phyloP scores from a whole-genome alignment of 2,329 filamentous ascomycete species.

The Paraconiothyrium brasiliense region DNA sequence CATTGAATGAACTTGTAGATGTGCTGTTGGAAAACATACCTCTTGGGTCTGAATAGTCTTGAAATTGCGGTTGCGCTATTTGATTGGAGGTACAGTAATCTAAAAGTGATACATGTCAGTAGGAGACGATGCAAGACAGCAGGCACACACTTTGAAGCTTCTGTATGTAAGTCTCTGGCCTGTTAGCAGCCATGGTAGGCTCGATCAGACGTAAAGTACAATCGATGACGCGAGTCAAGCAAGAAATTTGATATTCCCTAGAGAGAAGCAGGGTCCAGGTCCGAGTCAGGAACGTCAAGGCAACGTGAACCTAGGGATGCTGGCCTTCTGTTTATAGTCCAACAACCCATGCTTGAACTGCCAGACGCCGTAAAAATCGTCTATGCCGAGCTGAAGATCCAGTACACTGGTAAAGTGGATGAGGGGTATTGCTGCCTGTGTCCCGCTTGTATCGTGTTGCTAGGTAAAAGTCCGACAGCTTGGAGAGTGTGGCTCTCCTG shows the following conservation, averaged over 20 bases:
- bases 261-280: slow-evolving; percentile 26
- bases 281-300: slow-evolving; percentile 33
- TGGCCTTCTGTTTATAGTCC: slow-evolving; percentile 44
- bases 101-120: slow-evolving; percentile 22
- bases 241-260: background rate
- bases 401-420: slow-evolving; percentile 23
- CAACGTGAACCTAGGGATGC: slow-evolving; percentile 32
- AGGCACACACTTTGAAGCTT: slow-evolving; percentile 43
- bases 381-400: slow-evolving; percentile 34
- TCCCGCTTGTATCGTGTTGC: slow-evolving; percentile 5
- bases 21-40: slow-evolving; percentile 33
- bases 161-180: slow-evolving; percentile 41
- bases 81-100: slow-evolving; percentile 45
- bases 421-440: slow-evolving; percentile 21
- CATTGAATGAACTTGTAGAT: background rate
- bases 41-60: slow-evolving; percentile 50
- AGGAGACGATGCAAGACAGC: slow-evolving; percentile 22
- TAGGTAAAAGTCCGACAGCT: background rate
- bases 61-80: slow-evolving; percentile 48
- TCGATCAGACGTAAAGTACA: slow-evolving; percentile 1
- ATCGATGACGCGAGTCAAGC: background rate
- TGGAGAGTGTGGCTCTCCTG: slow-evolving; percentile 30
- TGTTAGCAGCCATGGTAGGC: slow-evolving; percentile 36
- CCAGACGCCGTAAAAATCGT: slow-evolving; percentile 33
- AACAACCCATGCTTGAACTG: slow-evolving; percentile 32